Evolutionary conservation across 73 alveolate genomes (phyloP).

Genomic region (Tetrahymena malaccensis): DNA sequence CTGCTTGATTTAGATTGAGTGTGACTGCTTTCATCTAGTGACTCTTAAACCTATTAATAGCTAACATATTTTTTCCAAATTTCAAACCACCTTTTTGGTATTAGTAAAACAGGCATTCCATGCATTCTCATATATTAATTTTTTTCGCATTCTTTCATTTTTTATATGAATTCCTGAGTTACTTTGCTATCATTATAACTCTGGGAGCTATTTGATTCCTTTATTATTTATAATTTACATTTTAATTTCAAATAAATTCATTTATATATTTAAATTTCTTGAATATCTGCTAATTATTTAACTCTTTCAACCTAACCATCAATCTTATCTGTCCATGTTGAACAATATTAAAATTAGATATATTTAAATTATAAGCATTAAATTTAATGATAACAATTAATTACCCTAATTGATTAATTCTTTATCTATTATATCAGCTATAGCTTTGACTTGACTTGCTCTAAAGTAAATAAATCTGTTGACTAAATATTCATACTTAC

Average conservation of each 20-base stretch:
- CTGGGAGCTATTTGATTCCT: background rate
- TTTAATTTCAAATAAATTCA: background rate
- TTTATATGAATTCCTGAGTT: background rate
- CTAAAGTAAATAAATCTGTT: background rate
- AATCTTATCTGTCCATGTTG: no score
- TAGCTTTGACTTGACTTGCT: background rate
- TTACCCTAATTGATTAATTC: background rate
- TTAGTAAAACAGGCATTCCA: background rate
- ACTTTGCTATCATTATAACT: background rate
- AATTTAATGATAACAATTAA: background rate
- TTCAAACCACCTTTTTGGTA: background rate
- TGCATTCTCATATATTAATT: background rate
- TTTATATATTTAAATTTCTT: no score
- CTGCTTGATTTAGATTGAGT: background rate
- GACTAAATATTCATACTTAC: background rate
- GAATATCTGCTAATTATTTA: background rate
- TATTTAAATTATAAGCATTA: no score
- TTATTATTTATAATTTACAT: background rate
- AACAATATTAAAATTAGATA: no score
- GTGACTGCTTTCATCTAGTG: background rate
- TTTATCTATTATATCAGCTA: background rate
- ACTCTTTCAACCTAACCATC: background rate
- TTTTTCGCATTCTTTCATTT: background rate
- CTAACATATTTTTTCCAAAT: background rate
- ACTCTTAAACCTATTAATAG: background rate